A percentile compares a stretch with the other conserved stretches of the same genome.
phyloP scores from a whole-genome alignment of 2,329 filamentous ascomycete genomes.

The Xylariaceae sp. region DNA sequence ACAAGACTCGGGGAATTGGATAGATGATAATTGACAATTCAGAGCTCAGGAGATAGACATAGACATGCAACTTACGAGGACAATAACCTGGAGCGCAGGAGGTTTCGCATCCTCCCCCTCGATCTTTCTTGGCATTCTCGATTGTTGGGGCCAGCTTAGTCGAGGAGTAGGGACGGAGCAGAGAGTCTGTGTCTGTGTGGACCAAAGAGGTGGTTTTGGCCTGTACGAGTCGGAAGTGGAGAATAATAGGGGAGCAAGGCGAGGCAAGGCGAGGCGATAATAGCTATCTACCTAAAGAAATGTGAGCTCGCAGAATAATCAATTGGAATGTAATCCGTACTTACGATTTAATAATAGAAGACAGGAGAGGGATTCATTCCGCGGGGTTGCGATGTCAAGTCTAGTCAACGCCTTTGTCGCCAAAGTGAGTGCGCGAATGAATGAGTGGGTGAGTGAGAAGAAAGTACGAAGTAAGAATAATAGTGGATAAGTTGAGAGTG shows the following conservation, averaged over 20 bases:
- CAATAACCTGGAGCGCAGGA: constrained; percentile 66
- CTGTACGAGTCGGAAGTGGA: neutral
- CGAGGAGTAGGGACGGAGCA: neutral
- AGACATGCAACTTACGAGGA: constrained; percentile 54
- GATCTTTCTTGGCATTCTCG: constrained; percentile 15
- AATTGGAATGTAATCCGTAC: too few species aligned
- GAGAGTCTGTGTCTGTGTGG: too few species aligned
- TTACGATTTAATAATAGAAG: too few species aligned
- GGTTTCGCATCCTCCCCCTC: constrained; percentile 20
- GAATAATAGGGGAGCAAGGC: neutral
- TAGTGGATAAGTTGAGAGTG: too few species aligned
- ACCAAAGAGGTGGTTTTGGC: too few species aligned
- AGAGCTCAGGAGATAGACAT: neutral
- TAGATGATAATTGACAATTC: neutral
- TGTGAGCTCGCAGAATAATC: too few species aligned
- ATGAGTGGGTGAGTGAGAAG: neutral
- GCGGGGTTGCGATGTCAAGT: neutral
- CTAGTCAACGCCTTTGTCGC: neutral
- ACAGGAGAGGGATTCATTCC: too few species aligned
- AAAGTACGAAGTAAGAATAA: neutral
- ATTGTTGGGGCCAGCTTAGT: neutral
- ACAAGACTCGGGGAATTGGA: too few species aligned
- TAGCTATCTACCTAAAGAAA: too few species aligned
- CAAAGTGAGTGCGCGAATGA: neutral
- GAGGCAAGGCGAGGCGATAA: neutral